These are phyloP conservation scores for Calonectria hongkongensis DNA, from an alignment of 2,329 filamentous ascomycete genomes.

Conservation along the genomic window DNA sequence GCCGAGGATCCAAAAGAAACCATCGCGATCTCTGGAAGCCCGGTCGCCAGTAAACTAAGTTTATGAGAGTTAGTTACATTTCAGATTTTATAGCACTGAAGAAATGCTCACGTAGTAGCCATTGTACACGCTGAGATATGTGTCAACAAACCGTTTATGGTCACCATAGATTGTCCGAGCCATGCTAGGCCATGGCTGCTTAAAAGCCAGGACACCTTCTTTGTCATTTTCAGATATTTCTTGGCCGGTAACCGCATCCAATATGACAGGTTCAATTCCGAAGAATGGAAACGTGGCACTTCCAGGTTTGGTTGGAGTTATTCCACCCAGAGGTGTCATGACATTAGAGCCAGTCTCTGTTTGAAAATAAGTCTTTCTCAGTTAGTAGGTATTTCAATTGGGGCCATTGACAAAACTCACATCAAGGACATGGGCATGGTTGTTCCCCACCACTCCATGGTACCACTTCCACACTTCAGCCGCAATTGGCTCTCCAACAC, in stretches of 20 bases:
- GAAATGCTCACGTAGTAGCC: not conserved
- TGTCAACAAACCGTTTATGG: not conserved
- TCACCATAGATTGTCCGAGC: not conserved
- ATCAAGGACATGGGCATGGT: not conserved
- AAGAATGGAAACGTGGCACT: not conserved
- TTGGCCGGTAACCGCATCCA: not conserved
- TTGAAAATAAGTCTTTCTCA: not conserved
- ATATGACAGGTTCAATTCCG: not conserved
- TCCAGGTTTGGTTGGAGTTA: not conserved
- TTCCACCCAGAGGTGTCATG: not conserved
- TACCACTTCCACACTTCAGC: slow-evolving; percentile 6
- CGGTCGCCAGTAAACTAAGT: not conserved
- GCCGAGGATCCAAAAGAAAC: slow-evolving; percentile 6
- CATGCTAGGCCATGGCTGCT: slow-evolving; percentile 3
- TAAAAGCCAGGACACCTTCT: not conserved
- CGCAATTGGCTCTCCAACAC: slow-evolving; percentile 2
- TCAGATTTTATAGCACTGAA: not conserved
- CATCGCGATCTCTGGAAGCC: slow-evolving; percentile 1
- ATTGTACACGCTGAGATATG: not conserved
- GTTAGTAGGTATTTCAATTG: not conserved
- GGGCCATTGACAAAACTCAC: not conserved
- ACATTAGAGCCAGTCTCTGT: slow-evolving; percentile 2
- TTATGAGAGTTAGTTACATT: not conserved
- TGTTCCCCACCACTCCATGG: not conserved
- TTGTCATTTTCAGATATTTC: not conserved